Percentiles rank a stretch among this genome's conserved stretches.
These are phyloP conservation scores for Chlorella variabilis DNA, from an alignment of 163 green algal species.

Conservation along the genomic window DNA sequence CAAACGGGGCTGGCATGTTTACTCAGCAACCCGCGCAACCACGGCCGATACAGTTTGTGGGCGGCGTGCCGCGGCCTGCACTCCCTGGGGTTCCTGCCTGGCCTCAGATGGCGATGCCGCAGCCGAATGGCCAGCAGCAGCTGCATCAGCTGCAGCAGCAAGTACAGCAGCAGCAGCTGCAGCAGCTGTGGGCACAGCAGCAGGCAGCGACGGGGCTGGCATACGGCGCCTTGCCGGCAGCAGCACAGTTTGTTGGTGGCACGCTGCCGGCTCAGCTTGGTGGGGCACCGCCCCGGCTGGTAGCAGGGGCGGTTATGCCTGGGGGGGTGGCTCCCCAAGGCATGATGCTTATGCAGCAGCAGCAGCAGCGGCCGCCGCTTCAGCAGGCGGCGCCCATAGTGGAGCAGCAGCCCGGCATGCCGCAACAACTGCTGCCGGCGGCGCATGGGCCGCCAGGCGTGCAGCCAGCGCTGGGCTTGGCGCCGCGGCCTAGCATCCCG, in stretches of 20 bases:
- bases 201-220: not conserved
- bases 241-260: not conserved
- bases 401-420: not conserved
- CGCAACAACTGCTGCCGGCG: too few relatives aligned
- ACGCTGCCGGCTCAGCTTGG: not conserved
- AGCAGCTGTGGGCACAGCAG: not conserved
- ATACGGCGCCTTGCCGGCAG: not conserved
- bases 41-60: not conserved
- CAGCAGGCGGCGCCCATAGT: too few relatives aligned
- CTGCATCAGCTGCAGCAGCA: not conserved
- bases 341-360: not conserved
- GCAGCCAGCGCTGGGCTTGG: not conserved
- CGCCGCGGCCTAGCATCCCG: not conserved
- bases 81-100: not conserved
- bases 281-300: too few relatives aligned
- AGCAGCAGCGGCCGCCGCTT: constrained; percentile 20
- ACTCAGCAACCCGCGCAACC: not conserved
- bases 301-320: too few relatives aligned
- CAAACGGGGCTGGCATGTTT: not conserved
- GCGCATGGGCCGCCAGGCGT: too few relatives aligned
- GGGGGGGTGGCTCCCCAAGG: too few relatives aligned
- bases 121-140: constrained; percentile 8
- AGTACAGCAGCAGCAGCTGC: not conserved
- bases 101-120: not conserved
- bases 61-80: not conserved